These are phyloP conservation scores for Litchi chinensis DNA, from an alignment of 345 rosid species.

Conservation along the genomic window DNA sequence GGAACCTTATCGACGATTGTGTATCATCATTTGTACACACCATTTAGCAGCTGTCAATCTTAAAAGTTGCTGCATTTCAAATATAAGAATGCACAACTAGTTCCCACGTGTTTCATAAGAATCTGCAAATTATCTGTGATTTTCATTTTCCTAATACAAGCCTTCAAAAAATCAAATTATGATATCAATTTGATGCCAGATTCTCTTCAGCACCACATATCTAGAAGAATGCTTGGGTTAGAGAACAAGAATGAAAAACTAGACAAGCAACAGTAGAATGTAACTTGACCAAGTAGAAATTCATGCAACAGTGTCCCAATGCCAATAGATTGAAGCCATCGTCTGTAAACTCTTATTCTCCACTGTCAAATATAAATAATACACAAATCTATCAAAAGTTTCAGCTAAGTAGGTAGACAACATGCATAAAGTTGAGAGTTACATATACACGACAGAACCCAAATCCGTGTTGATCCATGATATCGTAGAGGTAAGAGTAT, in stretches of 20 bases:
- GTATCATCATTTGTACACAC: neutral
- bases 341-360: neutral
- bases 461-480: neutral
- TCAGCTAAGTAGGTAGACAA: neutral
- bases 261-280: neutral
- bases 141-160: neutral
- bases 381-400: neutral
- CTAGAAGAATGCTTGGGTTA: no score
- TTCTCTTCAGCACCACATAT: no score
- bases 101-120: no score
- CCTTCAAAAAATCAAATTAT: neutral
- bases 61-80: no score
- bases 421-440: neutral
- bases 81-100: no score
- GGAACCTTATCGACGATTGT: no score
- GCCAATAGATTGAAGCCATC: neutral
- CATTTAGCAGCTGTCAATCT: neutral
- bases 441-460: neutral
- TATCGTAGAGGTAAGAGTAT: neutral
- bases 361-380: neutral
- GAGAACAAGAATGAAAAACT: neutral
- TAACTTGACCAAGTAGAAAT: neutral
- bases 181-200: no score
- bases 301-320: neutral
- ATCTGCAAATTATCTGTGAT: no score